Conservation (phyloP, 805 yeast genomes). For the Diddensiella transvaalensis region DNA sequence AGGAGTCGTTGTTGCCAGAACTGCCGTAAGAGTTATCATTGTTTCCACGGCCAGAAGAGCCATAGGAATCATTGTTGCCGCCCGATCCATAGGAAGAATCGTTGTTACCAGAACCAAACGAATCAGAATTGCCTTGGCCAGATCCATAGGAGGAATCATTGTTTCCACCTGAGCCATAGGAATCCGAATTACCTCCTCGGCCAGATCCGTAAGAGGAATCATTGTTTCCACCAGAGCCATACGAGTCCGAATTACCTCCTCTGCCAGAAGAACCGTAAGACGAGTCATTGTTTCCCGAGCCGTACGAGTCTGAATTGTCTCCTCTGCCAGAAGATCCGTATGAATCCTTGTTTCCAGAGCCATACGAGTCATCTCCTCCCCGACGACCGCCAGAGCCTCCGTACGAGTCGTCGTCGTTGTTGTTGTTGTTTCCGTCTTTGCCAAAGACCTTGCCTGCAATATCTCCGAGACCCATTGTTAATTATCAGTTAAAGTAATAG, state of each 20-base stretch:
- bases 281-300: constrained; percentile 23
- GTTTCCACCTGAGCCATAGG: constrained; percentile 14
- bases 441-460: constrained; percentile 14
- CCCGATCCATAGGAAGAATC: constrained; percentile 33
- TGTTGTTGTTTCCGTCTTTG: constrained; percentile 11
- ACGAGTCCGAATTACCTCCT: constrained; percentile 22
- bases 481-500: background rate
- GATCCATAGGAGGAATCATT: constrained; percentile 3
- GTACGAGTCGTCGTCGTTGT: constrained; percentile 14
- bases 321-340: constrained; percentile 6
- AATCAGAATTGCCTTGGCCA: constrained; percentile 10
- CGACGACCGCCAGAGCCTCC: constrained; percentile 9
- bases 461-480: constrained; percentile 16
- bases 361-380: constrained; percentile 17
- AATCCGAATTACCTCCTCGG: constrained; percentile 29
- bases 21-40: constrained; percentile 32
- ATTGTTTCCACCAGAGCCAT: constrained; percentile 28
- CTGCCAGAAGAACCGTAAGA: constrained; percentile 31
- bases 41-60: constrained; percentile 16
- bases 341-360: constrained; percentile 16
- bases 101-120: constrained; percentile 17
- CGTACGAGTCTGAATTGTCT: constrained; percentile 13
- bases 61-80: constrained; percentile 23
- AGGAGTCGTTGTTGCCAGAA: constrained; percentile 30
- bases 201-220: constrained; percentile 34